A percentile compares a stretch with the other conserved stretches of the same genome.
Conservation (phyloP, 305 asterid genomes). For the Rubia peregrina region DNA sequence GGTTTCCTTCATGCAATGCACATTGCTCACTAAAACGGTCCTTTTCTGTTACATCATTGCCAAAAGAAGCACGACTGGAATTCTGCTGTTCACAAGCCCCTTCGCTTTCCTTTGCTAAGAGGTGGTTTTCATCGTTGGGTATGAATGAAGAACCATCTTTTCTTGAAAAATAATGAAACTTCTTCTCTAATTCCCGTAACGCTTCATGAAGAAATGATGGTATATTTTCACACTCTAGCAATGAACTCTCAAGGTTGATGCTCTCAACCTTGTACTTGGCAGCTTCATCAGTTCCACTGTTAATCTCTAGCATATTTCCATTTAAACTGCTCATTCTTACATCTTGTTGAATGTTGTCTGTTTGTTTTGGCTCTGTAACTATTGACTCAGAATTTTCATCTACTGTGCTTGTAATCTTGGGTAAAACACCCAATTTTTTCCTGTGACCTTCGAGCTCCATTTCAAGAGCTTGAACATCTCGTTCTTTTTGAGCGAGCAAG, state of each 20-base stretch:
- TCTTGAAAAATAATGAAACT: slow-evolving; percentile 25
- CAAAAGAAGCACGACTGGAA: slow-evolving; percentile 14
- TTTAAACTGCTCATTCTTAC: slow-evolving; percentile 9
- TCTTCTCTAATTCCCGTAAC: slow-evolving; percentile 40
- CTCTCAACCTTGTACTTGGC: slow-evolving; percentile 15
- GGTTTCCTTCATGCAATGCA: slow-evolving; percentile 15
- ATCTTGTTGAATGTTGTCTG: slow-evolving; percentile 12
- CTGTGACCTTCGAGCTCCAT: slow-evolving; percentile 41
- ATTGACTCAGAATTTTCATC: slow-evolving; percentile 23
- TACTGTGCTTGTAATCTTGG: slow-evolving; percentile 18
- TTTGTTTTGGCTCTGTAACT: slow-evolving; percentile 17
- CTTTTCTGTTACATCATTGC: slow-evolving; percentile 20
- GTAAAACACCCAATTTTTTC: slow-evolving; percentile 28
- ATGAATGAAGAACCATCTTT: slow-evolving; percentile 18
- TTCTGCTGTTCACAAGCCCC: slow-evolving; percentile 18
- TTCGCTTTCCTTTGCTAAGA: slow-evolving; percentile 24
- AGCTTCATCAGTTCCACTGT: slow-evolving; percentile 19
- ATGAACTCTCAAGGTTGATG: slow-evolving; percentile 15
- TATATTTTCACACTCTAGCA: slow-evolving; percentile 34
- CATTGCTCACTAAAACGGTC: slow-evolving; percentile 16
- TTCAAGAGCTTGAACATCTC: slow-evolving; percentile 43
- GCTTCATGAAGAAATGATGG: slow-evolving; percentile 28
- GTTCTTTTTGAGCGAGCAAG: slow-evolving; percentile 52
- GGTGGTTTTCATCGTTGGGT: slow-evolving; percentile 12
- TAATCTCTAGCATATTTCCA: slow-evolving; percentile 15